Evolutionary conservation across 2,329 filamentous ascomycete species (phyloP).

Genomic region (Raffaelea arxii): DNA sequence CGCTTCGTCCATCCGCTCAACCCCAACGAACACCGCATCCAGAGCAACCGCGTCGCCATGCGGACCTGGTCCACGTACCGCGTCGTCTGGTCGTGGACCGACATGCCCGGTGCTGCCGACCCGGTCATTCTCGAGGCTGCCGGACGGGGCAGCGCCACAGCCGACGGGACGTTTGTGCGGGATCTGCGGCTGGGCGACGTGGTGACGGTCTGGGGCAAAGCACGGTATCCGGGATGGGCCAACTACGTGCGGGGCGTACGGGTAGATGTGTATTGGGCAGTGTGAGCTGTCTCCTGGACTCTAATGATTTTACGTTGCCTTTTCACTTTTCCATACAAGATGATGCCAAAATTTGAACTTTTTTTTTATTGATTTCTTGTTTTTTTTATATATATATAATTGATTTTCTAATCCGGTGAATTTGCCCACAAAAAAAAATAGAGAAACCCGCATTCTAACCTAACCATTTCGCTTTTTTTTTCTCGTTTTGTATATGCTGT

Average conservation of each 20-base stretch:
- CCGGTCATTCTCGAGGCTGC: slow-evolving; percentile 13
- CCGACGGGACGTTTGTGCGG: slow-evolving; percentile 45
- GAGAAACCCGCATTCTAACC: too few species aligned
- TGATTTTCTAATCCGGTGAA: too few species aligned
- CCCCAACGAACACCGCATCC: slow-evolving; percentile 30
- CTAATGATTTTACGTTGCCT: too few species aligned
- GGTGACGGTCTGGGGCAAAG: slow-evolving; percentile 51
- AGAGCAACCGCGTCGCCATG: slow-evolving; percentile 33
- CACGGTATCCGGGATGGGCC: slow-evolving; percentile 43
- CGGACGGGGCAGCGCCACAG: slow-evolving; percentile 42
- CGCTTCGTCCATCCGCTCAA: slow-evolving; percentile 30
- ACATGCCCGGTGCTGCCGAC: slow-evolving; percentile 30
- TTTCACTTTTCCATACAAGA: too few species aligned
- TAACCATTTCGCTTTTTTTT: too few species aligned
- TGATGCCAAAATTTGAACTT: too few species aligned
- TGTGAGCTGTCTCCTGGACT: slow-evolving; percentile 24
- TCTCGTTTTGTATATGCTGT: too few species aligned
- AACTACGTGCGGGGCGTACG: slow-evolving; percentile 40
- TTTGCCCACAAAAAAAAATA: too few species aligned
- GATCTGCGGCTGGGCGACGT: slow-evolving; percentile 49
- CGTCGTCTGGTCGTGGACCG: slow-evolving; percentile 44
- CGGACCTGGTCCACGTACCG: slow-evolving; percentile 27
- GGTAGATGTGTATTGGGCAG: slow-evolving; percentile 50
- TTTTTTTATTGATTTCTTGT: too few species aligned
- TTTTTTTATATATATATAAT: too few species aligned